A percentile compares a stretch with the other conserved stretches of the same genome.
Conservation (phyloP, 495 filamentous ascomycete genomes). For the Articulospora tetracladia region DNA sequence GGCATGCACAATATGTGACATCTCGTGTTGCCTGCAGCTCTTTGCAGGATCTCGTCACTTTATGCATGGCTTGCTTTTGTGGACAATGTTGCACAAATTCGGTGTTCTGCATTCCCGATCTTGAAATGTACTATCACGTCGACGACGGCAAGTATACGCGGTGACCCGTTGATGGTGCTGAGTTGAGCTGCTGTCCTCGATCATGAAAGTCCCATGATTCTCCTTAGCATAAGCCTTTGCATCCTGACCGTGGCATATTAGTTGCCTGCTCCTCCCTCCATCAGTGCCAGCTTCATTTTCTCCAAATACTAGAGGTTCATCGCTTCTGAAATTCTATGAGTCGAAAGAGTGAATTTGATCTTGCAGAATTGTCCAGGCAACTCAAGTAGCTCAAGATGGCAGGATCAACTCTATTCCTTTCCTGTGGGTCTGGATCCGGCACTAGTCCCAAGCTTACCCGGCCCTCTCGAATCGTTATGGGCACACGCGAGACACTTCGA, state of each 20-base stretch:
- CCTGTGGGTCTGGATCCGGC: background rate
- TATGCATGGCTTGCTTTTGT: background rate
- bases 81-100: background rate
- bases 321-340: too few relatives aligned
- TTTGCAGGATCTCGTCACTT: constrained; percentile 5
- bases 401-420: background rate
- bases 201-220: too few relatives aligned
- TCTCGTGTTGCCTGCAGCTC: background rate
- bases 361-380: too few relatives aligned
- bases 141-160: background rate
- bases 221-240: too few relatives aligned
- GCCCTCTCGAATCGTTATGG: constrained; percentile 8
- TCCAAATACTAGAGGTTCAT: too few relatives aligned
- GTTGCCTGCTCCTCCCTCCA: too few relatives aligned
- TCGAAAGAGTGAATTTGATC: too few relatives aligned
- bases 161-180: background rate
- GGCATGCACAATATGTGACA: background rate
- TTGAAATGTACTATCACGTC: background rate
- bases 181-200: background rate
- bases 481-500: background rate
- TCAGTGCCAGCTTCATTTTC: too few relatives aligned
- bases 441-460: constrained; percentile 11
- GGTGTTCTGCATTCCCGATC: background rate
- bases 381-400: too few relatives aligned
- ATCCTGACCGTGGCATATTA: too few relatives aligned